phyloP scores from a whole-genome alignment of 2,329 filamentous ascomycete genomes.

The Blastomyces emzantsi region DNA sequence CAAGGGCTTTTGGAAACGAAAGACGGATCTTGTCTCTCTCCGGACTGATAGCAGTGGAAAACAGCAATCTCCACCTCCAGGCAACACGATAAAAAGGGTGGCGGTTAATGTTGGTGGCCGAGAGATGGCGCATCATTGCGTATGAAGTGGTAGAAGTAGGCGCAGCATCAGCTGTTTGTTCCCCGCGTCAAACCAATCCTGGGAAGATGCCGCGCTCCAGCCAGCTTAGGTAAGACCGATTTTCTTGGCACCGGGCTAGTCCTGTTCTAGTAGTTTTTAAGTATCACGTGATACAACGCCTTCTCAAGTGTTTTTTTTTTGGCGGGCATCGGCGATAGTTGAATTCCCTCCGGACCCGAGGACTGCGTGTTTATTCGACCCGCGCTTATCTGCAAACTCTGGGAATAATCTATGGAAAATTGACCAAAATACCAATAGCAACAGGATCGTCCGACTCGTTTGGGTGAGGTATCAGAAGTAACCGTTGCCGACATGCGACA shows the following conservation, averaged over 20 bases:
- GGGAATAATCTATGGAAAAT: neutral
- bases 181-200: neutral
- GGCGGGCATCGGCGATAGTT: too few species aligned
- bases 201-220: neutral
- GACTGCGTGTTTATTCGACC: neutral
- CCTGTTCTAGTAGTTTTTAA: neutral
- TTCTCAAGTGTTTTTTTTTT: too few species aligned
- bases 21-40: neutral
- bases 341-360: too few species aligned
- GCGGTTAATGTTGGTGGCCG: neutral
- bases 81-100: constrained; percentile 1
- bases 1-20: neutral
- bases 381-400: neutral
- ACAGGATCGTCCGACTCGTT: neutral
- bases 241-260: neutral
- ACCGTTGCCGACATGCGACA: neutral
- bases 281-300: neutral
- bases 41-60: too few species aligned
- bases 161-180: neutral
- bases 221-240: neutral
- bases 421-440: neutral
- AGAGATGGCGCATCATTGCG: too few species aligned
- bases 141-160: neutral
- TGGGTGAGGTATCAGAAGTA: neutral
- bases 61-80: neutral